phyloP scores from a whole-genome alignment of 345 rosid species.

The Moricandia arvensis region DNA sequence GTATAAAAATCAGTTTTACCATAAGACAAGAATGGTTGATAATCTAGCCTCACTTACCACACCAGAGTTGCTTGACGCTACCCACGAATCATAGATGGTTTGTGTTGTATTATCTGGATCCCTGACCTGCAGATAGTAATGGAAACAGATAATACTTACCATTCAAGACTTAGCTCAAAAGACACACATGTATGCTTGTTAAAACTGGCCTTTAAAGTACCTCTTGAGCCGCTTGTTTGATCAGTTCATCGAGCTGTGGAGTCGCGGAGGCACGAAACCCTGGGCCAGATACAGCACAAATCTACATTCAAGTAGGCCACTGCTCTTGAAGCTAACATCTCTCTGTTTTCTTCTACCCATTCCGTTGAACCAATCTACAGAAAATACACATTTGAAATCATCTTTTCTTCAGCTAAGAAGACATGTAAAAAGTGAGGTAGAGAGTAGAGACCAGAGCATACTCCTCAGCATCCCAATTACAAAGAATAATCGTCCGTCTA shows the following conservation, averaged over 20 bases:
- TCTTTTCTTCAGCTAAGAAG: no score
- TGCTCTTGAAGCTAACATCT: slow-evolving; percentile 60
- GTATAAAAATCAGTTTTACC: slow-evolving; percentile 1
- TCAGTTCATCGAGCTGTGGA: slow-evolving; percentile 78
- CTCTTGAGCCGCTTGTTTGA: slow-evolving; percentile 60
- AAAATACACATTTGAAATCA: no score
- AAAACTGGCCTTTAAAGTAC: slow-evolving; percentile 38
- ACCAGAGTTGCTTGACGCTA: slow-evolving; percentile 43
- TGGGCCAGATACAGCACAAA: slow-evolving; percentile 55
- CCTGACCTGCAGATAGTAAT: slow-evolving; percentile 46
- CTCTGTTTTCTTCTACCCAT: slow-evolving; percentile 91
- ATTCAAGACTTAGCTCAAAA: not conserved
- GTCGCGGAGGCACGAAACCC: slow-evolving; percentile 69
- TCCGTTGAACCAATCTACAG: slow-evolving; percentile 78
- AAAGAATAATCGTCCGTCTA: slow-evolving; percentile 63
- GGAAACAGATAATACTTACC: not conserved
- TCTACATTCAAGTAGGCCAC: slow-evolving; percentile 83
- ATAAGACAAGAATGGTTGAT: not conserved
- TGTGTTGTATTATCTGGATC: slow-evolving; percentile 76
- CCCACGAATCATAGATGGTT: slow-evolving; percentile 68
- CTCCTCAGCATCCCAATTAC: slow-evolving; percentile 96
- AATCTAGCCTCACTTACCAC: slow-evolving; percentile 36
- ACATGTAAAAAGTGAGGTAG: not conserved
- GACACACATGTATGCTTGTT: not conserved
- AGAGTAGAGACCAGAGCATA: slow-evolving; percentile 56